Conservation (phyloP, 176 grass and related monocot genomes). For the Poa pratensis region DNA sequence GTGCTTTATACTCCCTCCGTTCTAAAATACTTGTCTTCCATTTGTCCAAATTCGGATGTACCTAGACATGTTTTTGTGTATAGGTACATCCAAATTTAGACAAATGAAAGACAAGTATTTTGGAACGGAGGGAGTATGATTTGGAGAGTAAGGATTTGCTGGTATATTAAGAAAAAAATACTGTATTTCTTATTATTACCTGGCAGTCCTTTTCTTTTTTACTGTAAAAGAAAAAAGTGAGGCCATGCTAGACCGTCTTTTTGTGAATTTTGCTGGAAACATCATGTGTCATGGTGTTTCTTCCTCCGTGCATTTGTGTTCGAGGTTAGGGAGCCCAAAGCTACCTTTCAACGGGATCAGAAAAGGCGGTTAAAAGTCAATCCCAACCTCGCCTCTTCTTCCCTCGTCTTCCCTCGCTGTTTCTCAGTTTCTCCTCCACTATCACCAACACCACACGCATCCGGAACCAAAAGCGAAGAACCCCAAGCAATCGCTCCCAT, state of each 20-base stretch:
- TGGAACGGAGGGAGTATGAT: too few relatives aligned
- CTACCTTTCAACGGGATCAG: conserved; percentile 2
- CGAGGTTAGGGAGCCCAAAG: neutral
- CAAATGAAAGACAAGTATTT: too few relatives aligned
- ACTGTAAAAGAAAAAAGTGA: neutral
- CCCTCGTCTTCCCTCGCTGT: neutral
- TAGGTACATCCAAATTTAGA: too few relatives aligned
- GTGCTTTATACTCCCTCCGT: neutral
- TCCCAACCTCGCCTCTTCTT: neutral
- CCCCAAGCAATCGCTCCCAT: neutral
- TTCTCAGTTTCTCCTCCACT: conserved; percentile 11
- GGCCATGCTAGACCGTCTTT: neutral
- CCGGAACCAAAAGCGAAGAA: conserved; percentile 6
- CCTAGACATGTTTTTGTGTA: too few relatives aligned
- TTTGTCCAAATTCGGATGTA: too few relatives aligned
- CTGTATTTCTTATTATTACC: neutral
- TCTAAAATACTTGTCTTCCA: too few relatives aligned
- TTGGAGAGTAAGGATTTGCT: neutral
- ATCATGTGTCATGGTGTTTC: neutral
- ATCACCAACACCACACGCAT: conserved; percentile 55
- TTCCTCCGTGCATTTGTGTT: neutral
- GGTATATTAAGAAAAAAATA: neutral
- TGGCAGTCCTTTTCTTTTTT: neutral
- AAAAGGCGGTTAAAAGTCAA: conserved; percentile 42
- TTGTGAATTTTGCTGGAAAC: neutral